phyloP scores from a whole-genome alignment of 805 yeast species.

The Pichia gijzeniarum region DNA sequence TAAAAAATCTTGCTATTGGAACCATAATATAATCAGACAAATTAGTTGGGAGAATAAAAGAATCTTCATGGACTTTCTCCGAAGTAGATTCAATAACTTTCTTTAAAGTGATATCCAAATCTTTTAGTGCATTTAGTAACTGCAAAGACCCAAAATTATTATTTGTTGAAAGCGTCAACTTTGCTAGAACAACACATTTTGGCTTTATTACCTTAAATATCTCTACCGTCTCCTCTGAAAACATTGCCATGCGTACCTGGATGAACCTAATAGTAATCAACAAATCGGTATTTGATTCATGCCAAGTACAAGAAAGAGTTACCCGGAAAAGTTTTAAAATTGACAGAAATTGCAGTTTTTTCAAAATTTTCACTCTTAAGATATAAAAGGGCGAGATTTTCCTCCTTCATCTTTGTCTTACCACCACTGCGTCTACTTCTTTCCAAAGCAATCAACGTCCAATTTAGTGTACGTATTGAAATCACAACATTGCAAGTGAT shows the following conservation, averaged over 20 bases:
- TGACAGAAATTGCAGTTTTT: not conserved
- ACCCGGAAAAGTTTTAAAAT: not conserved
- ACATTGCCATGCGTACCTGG: not conserved
- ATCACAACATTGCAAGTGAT: too few relatives aligned
- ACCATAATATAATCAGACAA: constrained; percentile 58
- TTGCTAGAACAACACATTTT: constrained; percentile 39
- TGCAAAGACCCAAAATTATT: constrained; percentile 27
- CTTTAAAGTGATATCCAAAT: constrained; percentile 22
- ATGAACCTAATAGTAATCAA: too few relatives aligned
- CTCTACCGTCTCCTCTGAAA: constrained; percentile 7
- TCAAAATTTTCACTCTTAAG: not conserved
- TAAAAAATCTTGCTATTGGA: constrained; percentile 50
- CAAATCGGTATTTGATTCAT: too few relatives aligned
- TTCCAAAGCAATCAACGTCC: too few relatives aligned
- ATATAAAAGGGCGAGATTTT: too few relatives aligned
- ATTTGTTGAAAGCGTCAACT: constrained; percentile 36
- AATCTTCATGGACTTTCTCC: not conserved
- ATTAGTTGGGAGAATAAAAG: constrained; percentile 27
- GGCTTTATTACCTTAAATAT: constrained; percentile 31
- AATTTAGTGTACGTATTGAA: too few relatives aligned
- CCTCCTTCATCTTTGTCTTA: too few relatives aligned
- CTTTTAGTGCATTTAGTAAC: constrained; percentile 29
- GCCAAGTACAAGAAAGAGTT: not conserved
- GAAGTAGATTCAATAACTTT: not conserved
- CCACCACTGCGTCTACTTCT: too few relatives aligned